A percentile compares a stretch with the other conserved stretches of the same genome.
Conservation (phyloP, 257 asterid species). For the Gardenia jasminoides region DNA sequence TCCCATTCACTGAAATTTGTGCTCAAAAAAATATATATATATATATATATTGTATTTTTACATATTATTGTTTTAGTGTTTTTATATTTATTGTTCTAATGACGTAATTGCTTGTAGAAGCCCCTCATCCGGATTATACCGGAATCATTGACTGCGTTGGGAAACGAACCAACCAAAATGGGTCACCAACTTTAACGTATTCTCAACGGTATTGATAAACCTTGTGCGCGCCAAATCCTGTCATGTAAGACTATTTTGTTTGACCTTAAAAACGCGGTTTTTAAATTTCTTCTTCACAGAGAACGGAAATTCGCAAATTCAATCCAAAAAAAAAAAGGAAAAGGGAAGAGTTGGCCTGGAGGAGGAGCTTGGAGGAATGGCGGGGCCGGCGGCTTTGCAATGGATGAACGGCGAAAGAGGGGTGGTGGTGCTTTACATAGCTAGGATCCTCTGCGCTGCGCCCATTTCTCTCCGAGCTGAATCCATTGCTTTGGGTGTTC, state of each 20-base stretch:
- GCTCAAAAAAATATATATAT: too few relatives aligned
- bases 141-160: too few relatives aligned
- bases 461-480: constrained; percentile 57
- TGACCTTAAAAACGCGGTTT: background rate
- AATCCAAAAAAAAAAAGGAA: too few relatives aligned
- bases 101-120: too few relatives aligned
- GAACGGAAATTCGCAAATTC: background rate
- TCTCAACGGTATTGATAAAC: constrained; percentile 8
- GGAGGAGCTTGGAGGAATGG: constrained; percentile 2
- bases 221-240: constrained; percentile 32
- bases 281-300: background rate
- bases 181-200: too few relatives aligned
- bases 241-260: too few relatives aligned
- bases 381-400: constrained; percentile 36
- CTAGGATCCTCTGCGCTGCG: constrained; percentile 48
- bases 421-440: constrained; percentile 63
- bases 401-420: constrained; percentile 89
- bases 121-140: too few relatives aligned
- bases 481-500: constrained; percentile 49
- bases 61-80: too few relatives aligned
- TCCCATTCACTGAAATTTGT: too few relatives aligned
- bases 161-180: too few relatives aligned
- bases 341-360: background rate
- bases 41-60: too few relatives aligned
- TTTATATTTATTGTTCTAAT: too few relatives aligned